Base-by-base conservation (phyloP, 345 rosid species). In the Rhizophora apiculata region DNA sequence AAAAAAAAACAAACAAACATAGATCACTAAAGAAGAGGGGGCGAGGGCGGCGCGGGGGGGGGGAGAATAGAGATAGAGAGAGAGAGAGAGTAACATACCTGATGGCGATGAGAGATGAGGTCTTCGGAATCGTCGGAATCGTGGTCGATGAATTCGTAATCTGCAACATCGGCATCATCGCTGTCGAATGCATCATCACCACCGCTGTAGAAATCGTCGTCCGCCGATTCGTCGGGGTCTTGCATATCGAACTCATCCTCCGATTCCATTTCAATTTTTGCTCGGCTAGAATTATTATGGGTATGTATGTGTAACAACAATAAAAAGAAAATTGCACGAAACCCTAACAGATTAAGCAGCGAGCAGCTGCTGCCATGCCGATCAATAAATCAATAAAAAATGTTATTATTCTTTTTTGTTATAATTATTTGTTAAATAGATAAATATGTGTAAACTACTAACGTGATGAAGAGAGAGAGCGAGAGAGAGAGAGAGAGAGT, bases 131-230 rank as follows among this genome's bases (percentile, higher is more conserved):
- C 96, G 74, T 86, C 93, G 60, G 88, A 80, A 68, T 79, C 92
- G 75, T 90, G 78, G 36, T 88, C 93, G 52, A 88, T 83, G 80
- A 90, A 90, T 79, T 79, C 89, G 68, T 82, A 90, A 64, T 86
- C 96, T 58, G 80, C 87, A 21, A 74, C 71, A 69, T 88, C 88
- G 37, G 84, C 86, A 68, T 80, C 85, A 26, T 86, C 86, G 76
- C 74, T 78, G 59, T 81, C 89, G 54, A 65, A 72, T 0, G 72
- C 79, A 19, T 81, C 92, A 21, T 84, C 94, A 43, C 83, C 85
- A 71, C 92, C 94, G 78, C 92, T 85, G 75, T 91, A 91, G 85
- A 87, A 88, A 78, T 84, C 90, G 51, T 90, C 96, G 57, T 88
- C 93, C 46, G 79, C 92, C 1, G 88, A 84, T 65, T 82, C 86